Base-by-base conservation (phyloP, 192 early-diverging fungal genomes). In the Dissophora ornata region DNA sequence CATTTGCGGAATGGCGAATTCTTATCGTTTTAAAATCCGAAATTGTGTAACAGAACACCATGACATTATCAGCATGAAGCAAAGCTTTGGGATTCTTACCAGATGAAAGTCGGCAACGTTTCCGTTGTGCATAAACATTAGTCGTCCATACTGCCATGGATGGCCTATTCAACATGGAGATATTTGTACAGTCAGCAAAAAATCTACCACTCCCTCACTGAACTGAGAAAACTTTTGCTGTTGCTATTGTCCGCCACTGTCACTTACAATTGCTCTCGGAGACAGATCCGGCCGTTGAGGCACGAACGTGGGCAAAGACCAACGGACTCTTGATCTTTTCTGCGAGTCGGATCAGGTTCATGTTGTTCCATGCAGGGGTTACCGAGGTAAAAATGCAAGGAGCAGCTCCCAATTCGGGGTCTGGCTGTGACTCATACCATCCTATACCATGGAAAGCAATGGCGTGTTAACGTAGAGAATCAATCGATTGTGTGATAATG, bases 71-170 rank as follows among this genome's bases (percentile, higher is more conserved):
- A n/a, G n/a, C n/a, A n/a, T n/a, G n/a, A n/a, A n/a, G n/a, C n/a
- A n/a, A n/a, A n/a, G n/a, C n/a, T n/a, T n/a, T n/a, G n/a, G n/a
- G n/a, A 49, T 49, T 19, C 50, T 57, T 82, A 84, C 86, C 62
- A 82, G 75, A 32, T 87, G 59, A 57, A 93, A 93, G 16, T 87
- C 81, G 49, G 81, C 86, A 60, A 93, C 85, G 48, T 84, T 81
- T 42, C 91, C 91, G 62, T 93, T 92, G 81, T 93, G 92, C 92
- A 92, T 92, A 82, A 89, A 93, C 92, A 93, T 93, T 16, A 93
- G 71, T 50, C 86, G 84, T 40, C 90, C 91, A 67, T 81, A 92
- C 79, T 83, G 61, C 84, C 86, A 89, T 44, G 87, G 87, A 56
- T 89, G 87, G 50, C 81, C 81, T 82, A 64, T 45, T 38, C n/a